Base-by-base conservation (phyloP, 331 rosid species). In the Malus hybrid region DNA sequence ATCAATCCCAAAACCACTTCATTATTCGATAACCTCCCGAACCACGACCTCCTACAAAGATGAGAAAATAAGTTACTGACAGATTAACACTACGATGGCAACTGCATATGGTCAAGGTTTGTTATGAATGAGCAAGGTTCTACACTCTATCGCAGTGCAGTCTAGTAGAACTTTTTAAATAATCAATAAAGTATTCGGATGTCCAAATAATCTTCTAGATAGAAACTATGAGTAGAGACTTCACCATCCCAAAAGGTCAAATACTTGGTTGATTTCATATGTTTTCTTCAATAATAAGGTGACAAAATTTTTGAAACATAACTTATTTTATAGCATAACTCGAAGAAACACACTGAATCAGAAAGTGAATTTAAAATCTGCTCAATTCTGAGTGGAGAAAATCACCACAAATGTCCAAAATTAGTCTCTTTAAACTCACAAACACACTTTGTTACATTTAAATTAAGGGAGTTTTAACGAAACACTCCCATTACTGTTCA, bases 11-110 rank as follows among this genome's bases (percentile, higher is more conserved):
- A 29, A 77, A 93, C 93, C 67, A 80, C 2, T 24, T 80, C 87
- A 82, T 66, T n/a, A 67, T 78, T 24, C 22, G 87, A 57, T 75
- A 90, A 72, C 79, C 84, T 74, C 27, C 7, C 78, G 28, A 85
- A 74, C 95, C 88, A 83, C 28, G 90, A 82, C 56, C 82, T 84
- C 96, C 97, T 91, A 90, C 75, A 62, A 81, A 83, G 24, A 77
- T 63, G 20, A 78, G 64, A 85, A 82, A 64, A 27, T 11, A 22
- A 67, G 65, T 69, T 70, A 62, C 54, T 20, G 65, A 5, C 32
- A 22, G 32, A 59, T 15, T 54, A 50, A 50, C 56, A 19, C 61
- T 55, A 55, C 22, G 5, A 19, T 6, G 1, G 61, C n/a, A 55
- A 55, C 61, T 19, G 27, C 27, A 19, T 10, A 55, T 55, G 4